Evolutionary conservation across 345 rosid genomes (phyloP), one percentile per base, ranked within the genome.

Genomic region (Punica granatum): DNA sequence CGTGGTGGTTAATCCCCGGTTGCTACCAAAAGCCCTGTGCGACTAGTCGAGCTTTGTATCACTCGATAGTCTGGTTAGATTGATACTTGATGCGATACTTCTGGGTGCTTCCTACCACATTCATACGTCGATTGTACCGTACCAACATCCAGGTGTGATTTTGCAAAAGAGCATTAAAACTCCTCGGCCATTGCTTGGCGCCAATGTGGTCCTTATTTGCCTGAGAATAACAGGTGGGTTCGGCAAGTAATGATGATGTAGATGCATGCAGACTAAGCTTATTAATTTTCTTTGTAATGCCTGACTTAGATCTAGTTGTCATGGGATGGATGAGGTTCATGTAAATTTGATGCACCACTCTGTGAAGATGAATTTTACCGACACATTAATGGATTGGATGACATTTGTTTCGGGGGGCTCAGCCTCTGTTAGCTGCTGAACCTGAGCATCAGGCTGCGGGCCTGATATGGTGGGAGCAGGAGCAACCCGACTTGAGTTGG

Each of bases 111-210:
- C 0, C 0, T 3, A 68, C 46, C 2, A 37, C 12, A 6, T 4
- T 2, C 26, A 26, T 37, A 37, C 11, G 21, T 3, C 34, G 12
- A 5, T 36, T 63, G 11, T 3, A 30, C 6, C 33, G 35, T 15
- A 68, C 71, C 10, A 68, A 15, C 32, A 16, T 4, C 65, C 64
- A 56, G 0, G 71, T 68, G 11, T 28, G 13, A 56, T 58, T 68
- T 1, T 19, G 4, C n/a, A 41, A 16, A 16, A 68, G 64, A 54
- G 71, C 64, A 28, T n/a, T n/a, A n/a, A n/a, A n/a, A n/a, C n/a
- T 54, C 30, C 49, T 1, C 31, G 2, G 28, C 3, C 34, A 68
- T 68, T 23, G 36, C 8, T 1, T 54, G 63, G 0, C 36, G 18
- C 71, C 64, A 68, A 6, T n/a, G n/a, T 51, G 19, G 32, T 54